Evolutionary conservation across 345 rosid species (phyloP), one percentile per base, ranked within the genome.

Genomic region (Brassica incana): DNA sequence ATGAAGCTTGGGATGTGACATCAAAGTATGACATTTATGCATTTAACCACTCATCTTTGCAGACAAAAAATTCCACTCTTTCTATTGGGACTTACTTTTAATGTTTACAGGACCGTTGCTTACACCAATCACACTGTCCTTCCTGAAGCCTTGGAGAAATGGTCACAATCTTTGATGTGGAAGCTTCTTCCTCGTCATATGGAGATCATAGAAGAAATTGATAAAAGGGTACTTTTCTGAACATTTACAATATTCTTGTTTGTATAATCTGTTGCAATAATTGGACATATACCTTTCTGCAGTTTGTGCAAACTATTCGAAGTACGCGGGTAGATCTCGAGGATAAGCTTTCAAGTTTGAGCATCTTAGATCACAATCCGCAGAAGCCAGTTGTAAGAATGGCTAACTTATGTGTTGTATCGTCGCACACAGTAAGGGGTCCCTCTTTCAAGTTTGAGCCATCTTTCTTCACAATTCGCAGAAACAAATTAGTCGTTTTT

Each of bases 161-260:
- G 99, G 99, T 91, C 98, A 68, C 97, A 95, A 82, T 45, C 89
- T 68, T 89, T 95, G 68, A 88, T 91, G 97, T 77, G 94, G 97
- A 95, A 95, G 86, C 95, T 95, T 83, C 97, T 95, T 83, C 99
- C 99, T 83, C 99, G 99, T 74, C 99, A 92, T 80, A 91, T 95
- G 98, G 99, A 95, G 83, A 95, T 95, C 83, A 92, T 92, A 82
- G 92, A 85, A 81, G 99, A 95, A 82, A 91, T 92, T 71, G 94
- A 95, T 80, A 95, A 84, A 77, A 87, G 98, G 90, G 99, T 92
- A 89, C 63, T 59, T 40, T 58, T 20, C 68, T 32, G 25, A 70
- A 25, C 67, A 72, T 65, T 65, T 14, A n/a, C n/a, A 48, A 30
- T 50, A 14, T 15, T 45, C 15, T 54, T 78, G 1, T 54, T 63